Evolutionary conservation across 2,329 filamentous ascomycete species (phyloP).

Genomic region (Clarireedia hainanense): DNA sequence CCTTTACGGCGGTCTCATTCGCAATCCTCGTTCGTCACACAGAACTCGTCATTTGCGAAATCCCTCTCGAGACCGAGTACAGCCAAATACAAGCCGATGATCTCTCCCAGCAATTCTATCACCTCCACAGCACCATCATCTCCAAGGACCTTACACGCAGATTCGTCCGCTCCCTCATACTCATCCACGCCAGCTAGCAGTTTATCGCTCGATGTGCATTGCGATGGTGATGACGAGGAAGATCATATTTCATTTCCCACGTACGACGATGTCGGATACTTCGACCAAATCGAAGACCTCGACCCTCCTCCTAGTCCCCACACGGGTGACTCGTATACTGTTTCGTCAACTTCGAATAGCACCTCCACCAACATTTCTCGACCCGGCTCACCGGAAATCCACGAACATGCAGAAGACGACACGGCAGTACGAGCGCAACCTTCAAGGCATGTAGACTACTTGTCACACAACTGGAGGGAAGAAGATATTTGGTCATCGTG

Average conservation of each 20-base stretch:
- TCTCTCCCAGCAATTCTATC: slow-evolving; percentile 22
- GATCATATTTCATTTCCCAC: slow-evolving; percentile 32
- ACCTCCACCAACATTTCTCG: slow-evolving; percentile 43
- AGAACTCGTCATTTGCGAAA: slow-evolving; percentile 29
- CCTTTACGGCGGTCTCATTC: slow-evolving; percentile 52
- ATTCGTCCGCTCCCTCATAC: slow-evolving; percentile 47
- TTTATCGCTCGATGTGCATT: slow-evolving; percentile 72
- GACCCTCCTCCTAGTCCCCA: slow-evolving; percentile 43
- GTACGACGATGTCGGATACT: slow-evolving; percentile 28
- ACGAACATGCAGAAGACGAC: slow-evolving; percentile 40
- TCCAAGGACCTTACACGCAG: slow-evolving; percentile 42
- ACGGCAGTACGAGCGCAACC: slow-evolving; percentile 36
- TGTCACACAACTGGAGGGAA: slow-evolving; percentile 89
- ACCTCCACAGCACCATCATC: slow-evolving; percentile 50
- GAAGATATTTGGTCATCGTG: slow-evolving; percentile 97
- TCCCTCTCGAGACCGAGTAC: slow-evolving; percentile 37
- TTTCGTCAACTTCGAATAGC: slow-evolving; percentile 55
- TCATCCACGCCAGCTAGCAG: slow-evolving; percentile 57
- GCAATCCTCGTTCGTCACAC: slow-evolving; percentile 43
- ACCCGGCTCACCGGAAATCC: slow-evolving; percentile 16
- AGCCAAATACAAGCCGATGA: slow-evolving; percentile 20
- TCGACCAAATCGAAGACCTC: slow-evolving; percentile 32
- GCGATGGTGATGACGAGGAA: slow-evolving; percentile 33
- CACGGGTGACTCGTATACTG: slow-evolving; percentile 46
- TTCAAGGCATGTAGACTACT: slow-evolving; percentile 81